These are phyloP conservation scores for Globisporangium polare DNA, from an alignment of 352 stramenopile species.

Conservation along the genomic window DNA sequence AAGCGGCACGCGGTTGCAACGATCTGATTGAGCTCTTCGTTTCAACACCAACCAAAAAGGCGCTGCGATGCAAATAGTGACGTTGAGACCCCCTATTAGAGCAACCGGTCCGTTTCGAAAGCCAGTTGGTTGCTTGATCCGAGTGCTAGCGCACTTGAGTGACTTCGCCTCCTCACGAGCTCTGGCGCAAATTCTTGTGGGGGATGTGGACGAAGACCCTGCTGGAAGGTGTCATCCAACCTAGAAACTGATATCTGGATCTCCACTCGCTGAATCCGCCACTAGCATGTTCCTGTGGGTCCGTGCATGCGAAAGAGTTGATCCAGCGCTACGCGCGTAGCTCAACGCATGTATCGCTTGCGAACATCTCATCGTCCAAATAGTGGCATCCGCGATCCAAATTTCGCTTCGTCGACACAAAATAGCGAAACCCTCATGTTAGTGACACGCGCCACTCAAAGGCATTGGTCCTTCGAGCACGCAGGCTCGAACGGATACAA, in stretches of 20 bases:
- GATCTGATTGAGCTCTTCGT: slow-evolving; percentile 1
- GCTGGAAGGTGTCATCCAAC: not conserved
- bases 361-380: no score
- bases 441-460: not conserved
- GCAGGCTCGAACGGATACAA: not conserved
- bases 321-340: no score
- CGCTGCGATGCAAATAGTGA: not conserved
- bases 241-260: no score
- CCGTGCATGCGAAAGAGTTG: no score
- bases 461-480: not conserved
- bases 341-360: no score
- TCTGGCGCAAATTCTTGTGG: not conserved
- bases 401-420: not conserved
- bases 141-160: not conserved
- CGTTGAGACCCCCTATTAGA: not conserved
- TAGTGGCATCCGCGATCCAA: no score
- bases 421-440: not conserved
- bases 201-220: not conserved
- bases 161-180: not conserved
- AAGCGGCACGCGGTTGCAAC: not conserved
- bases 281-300: no score
- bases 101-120: not conserved
- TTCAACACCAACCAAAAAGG: slow-evolving; percentile 14
- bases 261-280: no score
- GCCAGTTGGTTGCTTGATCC: not conserved